phyloP scores from a whole-genome alignment of 139 green algal genomes.

The Trebouxia sp. region DNA sequence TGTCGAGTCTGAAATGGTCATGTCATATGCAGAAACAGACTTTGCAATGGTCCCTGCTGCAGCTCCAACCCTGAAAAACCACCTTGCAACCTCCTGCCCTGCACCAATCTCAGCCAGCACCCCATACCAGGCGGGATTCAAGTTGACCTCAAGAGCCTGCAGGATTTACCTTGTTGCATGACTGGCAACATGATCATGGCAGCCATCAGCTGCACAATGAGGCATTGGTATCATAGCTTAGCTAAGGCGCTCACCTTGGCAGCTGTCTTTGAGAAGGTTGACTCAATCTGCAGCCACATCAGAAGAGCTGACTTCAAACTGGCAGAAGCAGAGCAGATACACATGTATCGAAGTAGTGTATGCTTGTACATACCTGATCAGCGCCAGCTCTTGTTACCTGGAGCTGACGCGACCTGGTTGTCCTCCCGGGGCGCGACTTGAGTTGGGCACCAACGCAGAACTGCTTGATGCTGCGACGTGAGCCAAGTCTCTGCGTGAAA shows the following conservation, averaged over 20 bases:
- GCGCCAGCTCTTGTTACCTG: neutral
- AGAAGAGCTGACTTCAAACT: neutral
- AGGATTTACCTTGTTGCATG: too few relatives aligned
- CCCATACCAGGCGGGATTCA: constrained; percentile 41
- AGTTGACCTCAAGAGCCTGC: constrained; percentile 46
- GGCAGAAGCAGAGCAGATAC: too few relatives aligned
- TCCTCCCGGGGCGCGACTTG: neutral
- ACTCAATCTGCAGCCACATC: constrained; percentile 16
- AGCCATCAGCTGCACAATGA: too few relatives aligned
- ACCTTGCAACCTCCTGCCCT: constrained; percentile 57
- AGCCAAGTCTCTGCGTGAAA: too few relatives aligned
- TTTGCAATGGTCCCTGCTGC: constrained; percentile 51
- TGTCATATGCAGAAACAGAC: constrained; percentile 58
- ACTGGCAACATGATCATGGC: too few relatives aligned
- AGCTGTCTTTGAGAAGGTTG: constrained; percentile 28
- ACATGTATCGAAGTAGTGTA: too few relatives aligned
- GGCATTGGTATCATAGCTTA: too few relatives aligned
- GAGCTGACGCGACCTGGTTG: neutral
- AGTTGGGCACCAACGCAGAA: neutral
- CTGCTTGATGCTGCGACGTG: neutral
- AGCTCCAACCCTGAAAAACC: constrained; percentile 54
- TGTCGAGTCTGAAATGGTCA: constrained; percentile 56
- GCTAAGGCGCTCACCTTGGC: constrained; percentile 15
- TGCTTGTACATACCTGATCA: neutral
- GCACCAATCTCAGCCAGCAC: constrained; percentile 55